phyloP scores from a whole-genome alignment of 176 grass and related monocot genomes.

The Echinochloa phyllopogon region DNA sequence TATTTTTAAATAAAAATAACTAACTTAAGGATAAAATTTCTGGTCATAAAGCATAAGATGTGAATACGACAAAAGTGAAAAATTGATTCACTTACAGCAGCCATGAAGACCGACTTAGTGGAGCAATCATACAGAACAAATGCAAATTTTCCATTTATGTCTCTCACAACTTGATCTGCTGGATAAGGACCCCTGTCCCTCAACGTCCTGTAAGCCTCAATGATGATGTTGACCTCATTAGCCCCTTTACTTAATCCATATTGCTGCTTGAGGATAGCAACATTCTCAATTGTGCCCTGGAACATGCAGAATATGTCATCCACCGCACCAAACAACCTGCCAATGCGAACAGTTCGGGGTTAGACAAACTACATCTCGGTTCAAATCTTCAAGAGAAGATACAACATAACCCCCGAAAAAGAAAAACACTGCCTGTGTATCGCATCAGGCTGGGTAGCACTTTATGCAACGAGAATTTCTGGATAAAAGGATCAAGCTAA shows the following conservation, averaged over 20 bases:
- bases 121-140: slow-evolving; percentile 78
- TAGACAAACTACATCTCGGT: not conserved
- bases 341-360: not conserved
- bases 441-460: not conserved
- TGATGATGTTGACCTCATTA: slow-evolving; percentile 74
- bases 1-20: too few relatives aligned
- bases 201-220: slow-evolving; percentile 79
- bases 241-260: slow-evolving; percentile 74
- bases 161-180: slow-evolving; percentile 71
- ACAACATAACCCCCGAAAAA: not conserved
- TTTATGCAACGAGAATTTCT: not conserved
- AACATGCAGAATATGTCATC: slow-evolving; percentile 81
- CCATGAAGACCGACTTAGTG: slow-evolving; percentile 66
- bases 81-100: slow-evolving; percentile 53
- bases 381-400: not conserved
- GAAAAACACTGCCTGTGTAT: not conserved
- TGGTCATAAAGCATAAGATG: not conserved
- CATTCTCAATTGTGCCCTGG: slow-evolving; percentile 64
- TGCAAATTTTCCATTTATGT: slow-evolving; percentile 71
- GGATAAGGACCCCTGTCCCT: slow-evolving; percentile 93
- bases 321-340: slow-evolving; percentile 64
- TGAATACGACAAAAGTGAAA: not conserved
- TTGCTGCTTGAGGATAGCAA: slow-evolving; percentile 71
- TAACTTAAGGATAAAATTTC: not conserved
- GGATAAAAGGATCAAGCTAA: not conserved